These are phyloP conservation scores for Peziza echinospora DNA, from an alignment of 495 filamentous ascomycete species.

Conservation along the genomic window DNA sequence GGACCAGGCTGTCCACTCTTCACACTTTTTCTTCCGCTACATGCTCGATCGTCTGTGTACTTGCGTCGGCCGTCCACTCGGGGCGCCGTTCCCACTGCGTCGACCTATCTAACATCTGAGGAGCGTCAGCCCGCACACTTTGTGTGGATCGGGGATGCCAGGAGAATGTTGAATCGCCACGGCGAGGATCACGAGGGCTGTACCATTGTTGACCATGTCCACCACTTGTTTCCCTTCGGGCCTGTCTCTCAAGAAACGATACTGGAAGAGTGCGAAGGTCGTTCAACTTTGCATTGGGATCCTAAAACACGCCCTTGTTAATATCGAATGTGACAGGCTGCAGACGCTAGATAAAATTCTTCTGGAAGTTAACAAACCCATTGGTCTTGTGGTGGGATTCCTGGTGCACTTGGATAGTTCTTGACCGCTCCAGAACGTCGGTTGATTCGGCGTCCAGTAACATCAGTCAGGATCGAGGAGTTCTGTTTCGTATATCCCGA, in stretches of 20 bases:
- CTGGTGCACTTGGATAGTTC: slow-evolving; percentile 16
- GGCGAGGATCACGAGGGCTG: neutral
- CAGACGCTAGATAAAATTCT: slow-evolving; percentile 1
- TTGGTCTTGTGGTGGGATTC: slow-evolving; percentile 18
- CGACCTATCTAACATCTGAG: neutral
- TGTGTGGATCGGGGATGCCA: neutral
- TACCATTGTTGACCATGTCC: neutral
- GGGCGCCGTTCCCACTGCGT: neutral
- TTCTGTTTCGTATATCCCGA: slow-evolving; percentile 8
- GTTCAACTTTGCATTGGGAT: slow-evolving; percentile 18
- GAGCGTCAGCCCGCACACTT: neutral
- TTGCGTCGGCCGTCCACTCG: neutral
- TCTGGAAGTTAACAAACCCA: slow-evolving; percentile 12
- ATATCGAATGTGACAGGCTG: slow-evolving; percentile 7
- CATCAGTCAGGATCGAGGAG: slow-evolving; percentile 15
- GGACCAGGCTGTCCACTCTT: too few relatives aligned
- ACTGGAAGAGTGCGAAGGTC: slow-evolving; percentile 16
- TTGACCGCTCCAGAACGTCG: too few relatives aligned
- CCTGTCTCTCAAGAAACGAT: slow-evolving; percentile 11
- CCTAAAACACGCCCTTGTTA: too few relatives aligned
- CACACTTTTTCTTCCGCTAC: neutral
- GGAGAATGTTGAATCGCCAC: neutral
- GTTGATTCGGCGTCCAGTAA: neutral
- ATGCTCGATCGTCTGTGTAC: neutral
- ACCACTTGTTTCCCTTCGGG: neutral